Evolutionary conservation across 129 eudicot genomes (phyloP).

Genomic region (Sambucus nigra): DNA sequence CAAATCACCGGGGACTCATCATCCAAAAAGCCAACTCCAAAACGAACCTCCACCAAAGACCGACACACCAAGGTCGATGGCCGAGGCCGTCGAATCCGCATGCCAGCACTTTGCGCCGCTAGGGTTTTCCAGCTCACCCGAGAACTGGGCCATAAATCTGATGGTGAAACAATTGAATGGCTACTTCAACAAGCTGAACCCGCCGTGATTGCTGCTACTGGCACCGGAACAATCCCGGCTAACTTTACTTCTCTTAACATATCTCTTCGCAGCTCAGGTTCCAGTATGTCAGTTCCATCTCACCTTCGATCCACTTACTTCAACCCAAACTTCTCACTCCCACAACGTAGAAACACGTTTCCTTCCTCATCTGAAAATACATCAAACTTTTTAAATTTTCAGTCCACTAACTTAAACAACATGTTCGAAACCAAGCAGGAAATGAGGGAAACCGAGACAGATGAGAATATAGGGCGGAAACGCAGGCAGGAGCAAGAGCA

Average conservation of each 20-base stretch:
- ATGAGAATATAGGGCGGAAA: conserved; percentile 38
- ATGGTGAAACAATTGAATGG: conserved; percentile 97
- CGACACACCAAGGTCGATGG: conserved; percentile 97
- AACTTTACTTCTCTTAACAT: conserved; percentile 88
- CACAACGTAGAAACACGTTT: conserved; percentile 44
- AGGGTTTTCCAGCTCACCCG: conserved; percentile 96
- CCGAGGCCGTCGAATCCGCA: conserved; percentile 94
- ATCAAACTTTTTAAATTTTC: conserved; percentile 45
- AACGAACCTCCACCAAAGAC: conserved; percentile 86
- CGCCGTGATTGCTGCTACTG: conserved; percentile 90
- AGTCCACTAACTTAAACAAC: conserved; percentile 28
- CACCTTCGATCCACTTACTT: conserved; percentile 64
- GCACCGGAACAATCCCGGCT: conserved; percentile 96
- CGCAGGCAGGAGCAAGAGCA: conserved; percentile 39
- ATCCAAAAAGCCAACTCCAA: conserved; percentile 65
- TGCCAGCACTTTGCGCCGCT: conserved; percentile 98
- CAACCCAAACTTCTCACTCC: conserved; percentile 58
- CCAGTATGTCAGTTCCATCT: conserved; percentile 81
- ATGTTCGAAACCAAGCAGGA: conserved; percentile 64
- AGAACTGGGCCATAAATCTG: conserved; percentile 92
- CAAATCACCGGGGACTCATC: conserved; percentile 29
- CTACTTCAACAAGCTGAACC: conserved; percentile 95
- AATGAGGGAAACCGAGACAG: conserved; percentile 30
- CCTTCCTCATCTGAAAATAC: conserved; percentile 46
- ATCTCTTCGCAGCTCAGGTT: conserved; percentile 88